Evolutionary conservation across 805 yeast genomes (phyloP), one percentile per base, ranked within the genome.

Genomic region (Starmerella floris): DNA sequence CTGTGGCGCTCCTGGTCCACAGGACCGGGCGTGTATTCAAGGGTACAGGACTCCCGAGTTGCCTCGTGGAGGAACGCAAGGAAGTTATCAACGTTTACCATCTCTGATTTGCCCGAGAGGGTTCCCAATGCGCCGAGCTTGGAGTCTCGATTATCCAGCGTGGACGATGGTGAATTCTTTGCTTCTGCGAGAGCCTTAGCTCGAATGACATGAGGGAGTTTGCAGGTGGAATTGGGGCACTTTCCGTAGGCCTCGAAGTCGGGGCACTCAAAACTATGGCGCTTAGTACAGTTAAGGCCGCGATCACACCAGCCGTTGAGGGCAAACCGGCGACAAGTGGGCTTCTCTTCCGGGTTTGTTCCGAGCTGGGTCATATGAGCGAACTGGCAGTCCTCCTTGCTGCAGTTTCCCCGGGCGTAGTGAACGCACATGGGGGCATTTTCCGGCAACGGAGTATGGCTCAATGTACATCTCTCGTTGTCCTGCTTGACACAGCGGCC

Each of bases 201-300:
- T 10, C 36, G 39, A 15, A 44, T 43, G 25, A 44, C 48, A 20
- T 80, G 88, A 30, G 56, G 55, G 36, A 81, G 61, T n/a, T 60
- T 58, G 55, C 88, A 81, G 19, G 59, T 54, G 22, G 56, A 73
- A 40, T 73, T 60, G 1, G 74, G 66, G 57, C 93, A 82, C 26
- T 50, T 53, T 11, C 78, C 79, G n/a, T 64, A 63, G 46, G 73
- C 76, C 49, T 73, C 77, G 51, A 68, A 72, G 53, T 81, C 88
- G 0, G 93, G 88, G 60, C 93, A 82, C 44, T 73, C 72, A 50
- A 65, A 69, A 15, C 62, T 59, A 55, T 82, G 94, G 28, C 69
- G 58, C 36, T 70, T 68, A 5, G 69, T 65, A 55, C 93, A 82
- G 25, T 53, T 49, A 22, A 60, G 54, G 0, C 91, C 94, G 21